Conservation (phyloP, 2,329 filamentous ascomycete species). For the Penicillium sp. region DNA sequence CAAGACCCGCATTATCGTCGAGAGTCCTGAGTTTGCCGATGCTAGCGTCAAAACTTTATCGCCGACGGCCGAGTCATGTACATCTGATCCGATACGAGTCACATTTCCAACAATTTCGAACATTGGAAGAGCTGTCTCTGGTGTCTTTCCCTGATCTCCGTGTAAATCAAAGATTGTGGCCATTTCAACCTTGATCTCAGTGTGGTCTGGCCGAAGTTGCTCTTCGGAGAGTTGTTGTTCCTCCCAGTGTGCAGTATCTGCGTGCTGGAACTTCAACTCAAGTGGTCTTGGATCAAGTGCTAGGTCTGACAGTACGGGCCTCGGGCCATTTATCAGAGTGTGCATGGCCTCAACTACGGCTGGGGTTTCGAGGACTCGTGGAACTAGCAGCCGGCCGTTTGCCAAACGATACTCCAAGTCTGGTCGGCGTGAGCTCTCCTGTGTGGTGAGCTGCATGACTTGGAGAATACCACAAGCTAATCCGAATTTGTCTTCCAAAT, state of each 20-base stretch:
- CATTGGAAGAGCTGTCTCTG: conserved; percentile 15
- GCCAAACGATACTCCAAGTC: conserved; percentile 16
- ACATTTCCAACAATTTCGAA: conserved; percentile 15
- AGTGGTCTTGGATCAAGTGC: conserved; percentile 9
- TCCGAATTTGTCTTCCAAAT: conserved; percentile 8
- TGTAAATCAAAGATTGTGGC: conserved; percentile 14
- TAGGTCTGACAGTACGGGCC: conserved; percentile 10
- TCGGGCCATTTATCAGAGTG: conserved; percentile 14
- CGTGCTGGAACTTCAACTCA: conserved; percentile 11
- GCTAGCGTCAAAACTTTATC: conserved; percentile 15
- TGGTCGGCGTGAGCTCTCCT: conserved; percentile 9
- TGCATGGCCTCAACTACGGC: conserved; percentile 16
- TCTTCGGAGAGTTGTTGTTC: conserved; percentile 1
- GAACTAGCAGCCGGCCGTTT: conserved; percentile 13
- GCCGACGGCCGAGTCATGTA: conserved; percentile 11
- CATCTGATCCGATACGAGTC: conserved; percentile 9
- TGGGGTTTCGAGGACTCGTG: conserved; percentile 11
- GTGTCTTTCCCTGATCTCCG: conserved; percentile 4
- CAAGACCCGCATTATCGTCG: conserved; percentile 10
- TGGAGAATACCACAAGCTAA: conserved; percentile 13
- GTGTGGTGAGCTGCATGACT: conserved; percentile 16
- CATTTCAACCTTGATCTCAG: conserved; percentile 17
- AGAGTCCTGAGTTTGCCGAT: conserved; percentile 8
- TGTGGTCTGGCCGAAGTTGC: conserved; percentile 6
- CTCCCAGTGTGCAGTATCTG: conserved; percentile 8